These are phyloP conservation scores for Agrocybe chaxingu DNA, from an alignment of 768 basidiomycete genomes.

Conservation along the genomic window DNA sequence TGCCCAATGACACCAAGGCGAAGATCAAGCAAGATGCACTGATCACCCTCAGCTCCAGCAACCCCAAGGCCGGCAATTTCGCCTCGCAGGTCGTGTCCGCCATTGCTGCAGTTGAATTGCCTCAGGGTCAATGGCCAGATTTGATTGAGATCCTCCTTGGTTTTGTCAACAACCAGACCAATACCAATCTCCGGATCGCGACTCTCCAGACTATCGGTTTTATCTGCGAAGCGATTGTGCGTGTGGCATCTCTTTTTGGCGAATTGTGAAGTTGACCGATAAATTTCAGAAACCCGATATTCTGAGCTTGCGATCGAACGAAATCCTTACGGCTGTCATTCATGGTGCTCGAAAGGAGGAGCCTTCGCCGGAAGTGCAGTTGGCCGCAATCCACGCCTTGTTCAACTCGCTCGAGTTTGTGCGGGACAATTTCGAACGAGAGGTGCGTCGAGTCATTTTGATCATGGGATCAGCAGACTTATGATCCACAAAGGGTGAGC, in stretches of 20 bases:
- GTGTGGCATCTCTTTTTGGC: constrained; percentile 30
- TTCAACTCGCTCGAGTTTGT: constrained; percentile 97
- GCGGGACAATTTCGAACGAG: constrained; percentile 95
- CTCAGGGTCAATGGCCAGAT: constrained; percentile 83
- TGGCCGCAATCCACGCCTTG: constrained; percentile 88
- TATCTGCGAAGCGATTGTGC: constrained; percentile 94
- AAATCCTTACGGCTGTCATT: constrained; percentile 97
- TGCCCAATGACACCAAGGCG: constrained; percentile 60
- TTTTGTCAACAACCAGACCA: constrained; percentile 75
- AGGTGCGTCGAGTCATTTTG: constrained; percentile 51
- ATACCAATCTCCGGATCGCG: constrained; percentile 75
- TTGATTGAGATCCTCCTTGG: constrained; percentile 85
- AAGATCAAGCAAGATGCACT: constrained; percentile 91
- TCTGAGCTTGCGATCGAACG: constrained; percentile 84
- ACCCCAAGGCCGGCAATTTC: constrained; percentile 74
- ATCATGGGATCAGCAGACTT: constrained; percentile 7
- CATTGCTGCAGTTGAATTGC: constrained; percentile 91
- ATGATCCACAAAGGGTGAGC: constrained; percentile 71
- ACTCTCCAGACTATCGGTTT: constrained; percentile 95
- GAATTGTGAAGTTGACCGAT: constrained; percentile 8
- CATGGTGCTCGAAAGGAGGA: constrained; percentile 98
- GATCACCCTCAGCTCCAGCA: constrained; percentile 72
- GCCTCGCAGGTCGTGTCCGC: constrained; percentile 94
- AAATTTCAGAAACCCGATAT: constrained; percentile 86
- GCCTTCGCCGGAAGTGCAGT: constrained; percentile 83